These are phyloP conservation scores for Plasmodium yoelii DNA, from an alignment of 169 alveolate species.

Conservation along the genomic window DNA sequence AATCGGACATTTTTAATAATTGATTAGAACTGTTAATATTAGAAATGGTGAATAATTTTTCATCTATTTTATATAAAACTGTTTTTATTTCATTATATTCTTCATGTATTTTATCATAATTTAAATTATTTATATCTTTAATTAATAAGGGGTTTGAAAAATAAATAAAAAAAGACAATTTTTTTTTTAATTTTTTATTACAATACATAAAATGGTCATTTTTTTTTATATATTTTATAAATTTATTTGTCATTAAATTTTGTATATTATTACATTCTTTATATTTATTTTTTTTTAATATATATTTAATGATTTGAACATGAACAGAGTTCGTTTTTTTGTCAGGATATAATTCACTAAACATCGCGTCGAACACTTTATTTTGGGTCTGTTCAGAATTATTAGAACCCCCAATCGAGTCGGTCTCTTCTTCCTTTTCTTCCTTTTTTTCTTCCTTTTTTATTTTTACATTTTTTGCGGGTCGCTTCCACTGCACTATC, in stretches of 20 bases:
- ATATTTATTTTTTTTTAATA: slow-evolving; percentile 22
- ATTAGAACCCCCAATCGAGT: too few relatives aligned
- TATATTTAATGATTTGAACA: slow-evolving; percentile 12
- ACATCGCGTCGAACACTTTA: slow-evolving; percentile 13
- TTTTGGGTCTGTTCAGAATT: too few relatives aligned
- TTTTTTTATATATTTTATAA: background rate
- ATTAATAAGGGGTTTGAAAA: slow-evolving; percentile 28
- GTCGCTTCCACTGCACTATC: slow-evolving; percentile 33
- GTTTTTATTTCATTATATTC: slow-evolving; percentile 37
- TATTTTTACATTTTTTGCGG: too few relatives aligned
- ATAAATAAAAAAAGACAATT: slow-evolving; percentile 9
- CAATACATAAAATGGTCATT: slow-evolving; percentile 6
- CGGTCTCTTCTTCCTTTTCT: too few relatives aligned
- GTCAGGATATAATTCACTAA: slow-evolving; percentile 21
- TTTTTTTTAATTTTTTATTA: slow-evolving; percentile 3
- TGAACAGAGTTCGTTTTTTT: slow-evolving; percentile 21
- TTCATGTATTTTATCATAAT: slow-evolving; percentile 1
- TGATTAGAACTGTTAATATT: slow-evolving; percentile 30
- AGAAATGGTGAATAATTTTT: slow-evolving; percentile 7
- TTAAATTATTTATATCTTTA: slow-evolving; percentile 18
- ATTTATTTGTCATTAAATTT: background rate
- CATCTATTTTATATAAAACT: slow-evolving; percentile 20
- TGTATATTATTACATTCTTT: slow-evolving; percentile 11
- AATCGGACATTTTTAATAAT: slow-evolving; percentile 18
- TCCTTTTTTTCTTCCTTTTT: too few relatives aligned